Conservation (phyloP, 805 yeast genomes). For the Barnettozyma vustinii region DNA sequence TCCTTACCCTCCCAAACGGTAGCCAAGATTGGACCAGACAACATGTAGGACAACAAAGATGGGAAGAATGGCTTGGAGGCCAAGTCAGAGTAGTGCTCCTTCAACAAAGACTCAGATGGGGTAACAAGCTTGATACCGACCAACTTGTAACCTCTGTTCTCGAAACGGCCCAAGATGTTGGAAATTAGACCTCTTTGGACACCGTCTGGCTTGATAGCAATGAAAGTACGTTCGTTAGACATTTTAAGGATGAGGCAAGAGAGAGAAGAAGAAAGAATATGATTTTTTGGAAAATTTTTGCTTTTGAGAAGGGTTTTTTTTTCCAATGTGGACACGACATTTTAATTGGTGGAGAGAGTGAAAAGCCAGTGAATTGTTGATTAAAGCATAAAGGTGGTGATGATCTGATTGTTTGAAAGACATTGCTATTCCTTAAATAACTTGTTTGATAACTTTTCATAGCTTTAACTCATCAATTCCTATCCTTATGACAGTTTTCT, state of each 20-base stretch:
- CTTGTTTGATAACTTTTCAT: not conserved
- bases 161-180: conserved; percentile 88
- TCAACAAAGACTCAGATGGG: conserved; percentile 83
- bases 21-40: conserved; percentile 97
- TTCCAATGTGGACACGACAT: too few relatives aligned
- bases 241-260: conserved; percentile 11
- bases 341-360: not conserved
- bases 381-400: not conserved
- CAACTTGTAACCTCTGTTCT: conserved; percentile 95
- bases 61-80: conserved; percentile 98
- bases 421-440: not conserved
- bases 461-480: not conserved
- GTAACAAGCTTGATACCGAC: conserved; percentile 89
- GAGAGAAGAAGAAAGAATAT: not conserved
- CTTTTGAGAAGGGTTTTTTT: not conserved
- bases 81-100: conserved; percentile 94
- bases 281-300: too few relatives aligned
- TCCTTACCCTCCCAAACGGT: conserved; percentile 99
- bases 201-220: conserved; percentile 97
- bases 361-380: not conserved
- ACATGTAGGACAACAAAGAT: conserved; percentile 91
- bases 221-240: conserved; percentile 75
- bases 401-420: not conserved
- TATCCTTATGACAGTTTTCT: not conserved
- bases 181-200: conserved; percentile 98